Base-by-base conservation (phyloP, 208 protist genomes). In the Wallacemonas rigidus region DNA sequence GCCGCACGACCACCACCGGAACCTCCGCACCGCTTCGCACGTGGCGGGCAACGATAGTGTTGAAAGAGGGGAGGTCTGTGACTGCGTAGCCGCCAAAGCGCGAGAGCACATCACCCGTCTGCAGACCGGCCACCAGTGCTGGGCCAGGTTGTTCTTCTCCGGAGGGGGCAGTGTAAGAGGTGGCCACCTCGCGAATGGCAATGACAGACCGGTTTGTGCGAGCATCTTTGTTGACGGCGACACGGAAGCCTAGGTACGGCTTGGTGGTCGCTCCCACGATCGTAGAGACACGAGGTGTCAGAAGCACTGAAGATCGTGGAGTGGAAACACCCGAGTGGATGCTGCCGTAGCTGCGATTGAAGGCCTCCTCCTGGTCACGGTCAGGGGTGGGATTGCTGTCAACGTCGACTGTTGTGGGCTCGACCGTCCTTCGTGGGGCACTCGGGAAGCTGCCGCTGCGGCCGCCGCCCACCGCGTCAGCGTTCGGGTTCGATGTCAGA, bases 11-110 rank as follows among this genome's bases (percentile, higher is more conserved):
- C 6, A 85, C 81, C 0, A 95, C 80, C 14, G 86, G 88, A 39
- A 95, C 71, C 50, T 75, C 72, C 15, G 68, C 78, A 7, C 74
- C 80, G 11, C 81, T 67, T 26, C 80, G 79, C 67, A 89, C 82
- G 71, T 95, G 88, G 12, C 91, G 83, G 40, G 87, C 77, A 3
- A 92, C 88, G 14, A 95, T 81, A 15, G 88, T 80, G 61, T 95
- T 95, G 70, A 95, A 95, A 38, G 91, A 83, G 15, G 91, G 80
- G 7, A 95, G 81, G 65, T 95, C 91, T 12, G 91, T 95, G 38
- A 95, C 91, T 1, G 88, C 74, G 72, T 93, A 95, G 36, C 88
- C 88, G 5, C 87, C 91, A 69, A 95, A 95, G 55, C 91, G 91
- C 54, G 88, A 64, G 0, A 95, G 80, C 55, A 85, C 78, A 71